phyloP scores from a whole-genome alignment of 2,329 filamentous ascomycete genomes.

The Alternaria atra region DNA sequence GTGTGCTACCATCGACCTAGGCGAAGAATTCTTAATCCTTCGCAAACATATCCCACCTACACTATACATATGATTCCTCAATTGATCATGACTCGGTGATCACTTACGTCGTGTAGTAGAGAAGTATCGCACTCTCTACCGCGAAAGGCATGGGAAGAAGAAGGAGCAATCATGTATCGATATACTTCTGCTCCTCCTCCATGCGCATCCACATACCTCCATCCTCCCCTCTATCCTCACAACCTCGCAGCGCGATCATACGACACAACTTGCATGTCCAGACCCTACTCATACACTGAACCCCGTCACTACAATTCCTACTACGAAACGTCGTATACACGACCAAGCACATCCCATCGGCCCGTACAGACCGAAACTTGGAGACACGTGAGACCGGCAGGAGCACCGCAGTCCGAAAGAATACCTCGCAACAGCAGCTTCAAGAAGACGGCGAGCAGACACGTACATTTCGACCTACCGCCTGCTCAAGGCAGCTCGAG shows the following conservation, averaged over 20 bases:
- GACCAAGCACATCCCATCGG: background rate
- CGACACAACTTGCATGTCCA: slow-evolving; percentile 7
- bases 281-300: background rate
- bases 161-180: slow-evolving; percentile 11
- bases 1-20: slow-evolving; percentile 14
- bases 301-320: slow-evolving; percentile 6
- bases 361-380: slow-evolving; percentile 1
- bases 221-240: slow-evolving; percentile 4
- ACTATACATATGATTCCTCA: background rate
- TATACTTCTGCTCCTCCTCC: slow-evolving; percentile 1
- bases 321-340: background rate
- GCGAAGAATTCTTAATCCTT: background rate
- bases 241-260: slow-evolving; percentile 1
- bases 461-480: slow-evolving; percentile 12
- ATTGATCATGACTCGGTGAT: background rate
- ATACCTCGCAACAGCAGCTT: background rate
- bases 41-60: slow-evolving; percentile 3
- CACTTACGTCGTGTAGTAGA: background rate
- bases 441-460: slow-evolving; percentile 11
- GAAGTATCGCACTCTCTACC: background rate
- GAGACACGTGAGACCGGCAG: background rate
- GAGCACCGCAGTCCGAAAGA: background rate
- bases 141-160: background rate
- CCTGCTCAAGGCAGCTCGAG: background rate
- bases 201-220: background rate